Conservation (phyloP, 169 alveolate species). For the Blepharisma undulans region DNA sequence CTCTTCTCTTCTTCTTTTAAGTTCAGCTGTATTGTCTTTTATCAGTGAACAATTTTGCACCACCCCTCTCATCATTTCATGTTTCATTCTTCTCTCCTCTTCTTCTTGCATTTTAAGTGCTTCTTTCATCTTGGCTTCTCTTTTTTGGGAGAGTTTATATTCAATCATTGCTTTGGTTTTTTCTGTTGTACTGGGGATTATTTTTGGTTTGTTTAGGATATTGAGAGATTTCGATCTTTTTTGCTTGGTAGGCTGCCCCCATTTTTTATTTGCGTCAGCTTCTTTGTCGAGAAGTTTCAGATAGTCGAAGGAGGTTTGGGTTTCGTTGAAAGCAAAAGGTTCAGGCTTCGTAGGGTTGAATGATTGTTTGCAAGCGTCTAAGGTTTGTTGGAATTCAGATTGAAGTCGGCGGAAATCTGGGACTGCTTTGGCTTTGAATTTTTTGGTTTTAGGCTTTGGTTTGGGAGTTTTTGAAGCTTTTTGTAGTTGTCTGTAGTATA, state of each 20-base stretch:
- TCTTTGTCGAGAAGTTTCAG: slow-evolving; percentile 43
- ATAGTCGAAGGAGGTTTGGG: slow-evolving; percentile 41
- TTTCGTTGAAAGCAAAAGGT: slow-evolving; percentile 63
- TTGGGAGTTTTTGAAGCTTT: slow-evolving; percentile 38
- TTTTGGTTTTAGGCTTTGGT: slow-evolving; percentile 27
- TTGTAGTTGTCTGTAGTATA: slow-evolving; percentile 51
- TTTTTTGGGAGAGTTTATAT: slow-evolving; percentile 13
- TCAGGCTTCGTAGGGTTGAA: slow-evolving; percentile 56
- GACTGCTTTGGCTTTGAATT: slow-evolving; percentile 53
- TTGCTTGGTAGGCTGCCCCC: not conserved
- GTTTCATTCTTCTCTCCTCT: not conserved
- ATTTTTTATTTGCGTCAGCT: slow-evolving; percentile 30
- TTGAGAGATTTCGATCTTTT: not conserved
- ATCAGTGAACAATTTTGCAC: not conserved
- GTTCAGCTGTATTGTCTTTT: not conserved
- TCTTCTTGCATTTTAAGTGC: slow-evolving; percentile 9
- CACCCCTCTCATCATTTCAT: not conserved
- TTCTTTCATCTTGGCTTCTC: not conserved
- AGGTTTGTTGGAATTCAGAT: slow-evolving; percentile 47
- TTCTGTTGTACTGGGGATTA: slow-evolving; percentile 65
- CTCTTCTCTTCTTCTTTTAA: not conserved
- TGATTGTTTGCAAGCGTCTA: slow-evolving; percentile 53
- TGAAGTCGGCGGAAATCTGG: slow-evolving; percentile 63
- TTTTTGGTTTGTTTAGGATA: slow-evolving; percentile 42
- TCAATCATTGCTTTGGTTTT: slow-evolving; percentile 53